Percentiles rank a stretch among this genome's conserved stretches.
Evolutionary conservation across 1,139 yeast genomes (phyloP).

Genomic region (Nakaseomyces sp.): DNA sequence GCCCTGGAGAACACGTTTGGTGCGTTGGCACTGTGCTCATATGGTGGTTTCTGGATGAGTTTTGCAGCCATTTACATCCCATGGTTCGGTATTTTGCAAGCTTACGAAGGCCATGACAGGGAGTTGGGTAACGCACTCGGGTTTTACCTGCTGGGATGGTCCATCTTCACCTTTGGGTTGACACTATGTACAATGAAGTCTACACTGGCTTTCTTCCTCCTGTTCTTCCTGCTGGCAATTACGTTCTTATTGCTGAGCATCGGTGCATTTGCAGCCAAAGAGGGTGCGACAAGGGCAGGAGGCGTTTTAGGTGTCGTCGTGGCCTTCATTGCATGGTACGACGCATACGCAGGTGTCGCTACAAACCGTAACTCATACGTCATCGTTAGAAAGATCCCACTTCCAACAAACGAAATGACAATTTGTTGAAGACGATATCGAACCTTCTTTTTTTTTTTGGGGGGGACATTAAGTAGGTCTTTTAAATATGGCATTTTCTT

Average conservation of each 20-base stretch:
- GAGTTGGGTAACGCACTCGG: slow-evolving; percentile 55
- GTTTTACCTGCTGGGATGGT: slow-evolving; percentile 69
- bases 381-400: slow-evolving; percentile 29
- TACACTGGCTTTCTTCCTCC: slow-evolving; percentile 62
- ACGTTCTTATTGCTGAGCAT: slow-evolving; percentile 54
- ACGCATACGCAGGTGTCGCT: slow-evolving; percentile 87
- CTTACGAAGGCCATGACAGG: slow-evolving; percentile 38
- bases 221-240: slow-evolving; percentile 55
- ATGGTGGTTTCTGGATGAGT: slow-evolving; percentile 85
- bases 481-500: too few species aligned
- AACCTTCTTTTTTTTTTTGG: too few species aligned
- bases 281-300: slow-evolving; percentile 49
- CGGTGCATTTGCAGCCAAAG: slow-evolving; percentile 36
- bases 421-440: not conserved
- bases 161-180: slow-evolving; percentile 64
- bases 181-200: slow-evolving; percentile 65
- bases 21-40: slow-evolving; percentile 75
- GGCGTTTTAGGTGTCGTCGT: slow-evolving; percentile 77
- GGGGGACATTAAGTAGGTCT: too few species aligned
- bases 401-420: slow-evolving; percentile 17
- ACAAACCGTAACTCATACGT: slow-evolving; percentile 61
- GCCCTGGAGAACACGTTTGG: slow-evolving; percentile 81
- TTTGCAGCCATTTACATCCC: slow-evolving; percentile 63
- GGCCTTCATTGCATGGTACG: slow-evolving; percentile 78
- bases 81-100: slow-evolving; percentile 60